Evolutionary conservation across 2,329 filamentous ascomycete genomes (phyloP).

Genomic region (Xylariaceae sp.): DNA sequence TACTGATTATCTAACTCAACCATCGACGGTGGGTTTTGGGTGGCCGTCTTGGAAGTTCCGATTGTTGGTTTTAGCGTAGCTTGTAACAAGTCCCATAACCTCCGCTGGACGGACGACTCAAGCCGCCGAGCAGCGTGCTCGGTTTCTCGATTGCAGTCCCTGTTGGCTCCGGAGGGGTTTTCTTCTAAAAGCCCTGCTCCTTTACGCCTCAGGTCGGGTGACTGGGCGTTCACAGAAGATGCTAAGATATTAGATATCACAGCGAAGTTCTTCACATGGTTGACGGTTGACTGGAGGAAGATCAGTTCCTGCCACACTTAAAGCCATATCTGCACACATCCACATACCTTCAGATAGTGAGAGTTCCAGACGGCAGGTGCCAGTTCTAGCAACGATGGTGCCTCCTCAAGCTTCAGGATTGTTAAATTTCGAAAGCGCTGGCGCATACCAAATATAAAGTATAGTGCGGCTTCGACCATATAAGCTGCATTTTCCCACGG

Average conservation of each 20-base stretch:
- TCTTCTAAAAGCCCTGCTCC: constrained; percentile 20
- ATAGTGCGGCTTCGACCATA: constrained; percentile 22
- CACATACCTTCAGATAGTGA: constrained; percentile 25
- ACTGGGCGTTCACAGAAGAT: constrained; percentile 30
- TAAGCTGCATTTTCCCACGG: constrained; percentile 14
- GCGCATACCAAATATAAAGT: constrained; percentile 20
- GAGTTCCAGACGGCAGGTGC: constrained; percentile 32
- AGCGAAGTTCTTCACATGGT: constrained; percentile 33
- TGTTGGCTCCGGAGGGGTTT: neutral
- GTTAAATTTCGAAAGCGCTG: constrained; percentile 7
- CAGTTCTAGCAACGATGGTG: constrained; percentile 27
- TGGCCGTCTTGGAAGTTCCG: constrained; percentile 8
- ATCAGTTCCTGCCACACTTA: constrained; percentile 3
- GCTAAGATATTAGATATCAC: constrained; percentile 36
- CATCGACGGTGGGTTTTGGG: neutral
- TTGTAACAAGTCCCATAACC: constrained; percentile 37
- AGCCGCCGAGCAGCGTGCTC: neutral
- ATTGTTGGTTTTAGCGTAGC: constrained; percentile 31
- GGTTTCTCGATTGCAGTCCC: neutral
- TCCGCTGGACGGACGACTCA: constrained; percentile 24
- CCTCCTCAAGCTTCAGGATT: neutral
- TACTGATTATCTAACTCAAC: neutral
- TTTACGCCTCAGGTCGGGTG: constrained; percentile 33
- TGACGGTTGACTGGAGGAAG: constrained; percentile 26
- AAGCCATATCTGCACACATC: neutral